These are phyloP conservation scores for Talaromyces sp. DNA, from an alignment of 2,329 filamentous ascomycete species.

Conservation along the genomic window DNA sequence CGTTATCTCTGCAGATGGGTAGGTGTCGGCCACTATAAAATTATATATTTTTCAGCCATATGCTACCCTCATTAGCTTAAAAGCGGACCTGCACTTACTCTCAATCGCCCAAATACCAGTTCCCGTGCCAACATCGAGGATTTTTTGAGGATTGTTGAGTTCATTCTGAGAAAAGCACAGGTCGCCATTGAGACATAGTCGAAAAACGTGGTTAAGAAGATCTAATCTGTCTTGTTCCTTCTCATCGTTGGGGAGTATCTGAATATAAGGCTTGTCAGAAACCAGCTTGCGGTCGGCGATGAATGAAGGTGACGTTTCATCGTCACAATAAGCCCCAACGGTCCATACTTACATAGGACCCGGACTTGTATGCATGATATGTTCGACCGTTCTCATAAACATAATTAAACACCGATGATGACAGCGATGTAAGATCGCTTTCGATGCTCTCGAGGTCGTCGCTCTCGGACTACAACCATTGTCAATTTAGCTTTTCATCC, in stretches of 20 bases:
- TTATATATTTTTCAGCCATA: background rate
- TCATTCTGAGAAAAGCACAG: slow-evolving; percentile 30
- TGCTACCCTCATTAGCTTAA: background rate
- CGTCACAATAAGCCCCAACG: background rate
- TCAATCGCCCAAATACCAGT: slow-evolving; percentile 21
- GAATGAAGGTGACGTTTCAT: background rate
- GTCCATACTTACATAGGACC: slow-evolving; percentile 2
- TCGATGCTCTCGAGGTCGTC: slow-evolving; percentile 22
- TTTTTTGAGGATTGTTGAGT: slow-evolving; percentile 16
- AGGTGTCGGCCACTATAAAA: slow-evolving; percentile 30
- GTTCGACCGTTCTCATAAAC: slow-evolving; percentile 35
- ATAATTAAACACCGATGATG: slow-evolving; percentile 24
- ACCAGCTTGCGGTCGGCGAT: background rate
- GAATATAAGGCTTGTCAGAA: background rate
- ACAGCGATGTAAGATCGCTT: slow-evolving; percentile 25
- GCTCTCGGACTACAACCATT: slow-evolving; percentile 8
- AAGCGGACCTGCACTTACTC: background rate
- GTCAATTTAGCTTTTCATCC: background rate
- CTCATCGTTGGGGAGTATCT: slow-evolving; percentile 27
- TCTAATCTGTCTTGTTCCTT: slow-evolving; percentile 24
- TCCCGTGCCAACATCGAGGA: slow-evolving; percentile 21
- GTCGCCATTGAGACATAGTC: slow-evolving; percentile 48
- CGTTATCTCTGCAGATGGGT: slow-evolving; percentile 43
- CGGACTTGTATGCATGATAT: slow-evolving; percentile 32
- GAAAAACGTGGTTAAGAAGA: slow-evolving; percentile 39